A percentile compares a stretch with the other conserved stretches of the same genome.
Conservation (phyloP, 140 eudicot species). For the Anethum foeniculum region DNA sequence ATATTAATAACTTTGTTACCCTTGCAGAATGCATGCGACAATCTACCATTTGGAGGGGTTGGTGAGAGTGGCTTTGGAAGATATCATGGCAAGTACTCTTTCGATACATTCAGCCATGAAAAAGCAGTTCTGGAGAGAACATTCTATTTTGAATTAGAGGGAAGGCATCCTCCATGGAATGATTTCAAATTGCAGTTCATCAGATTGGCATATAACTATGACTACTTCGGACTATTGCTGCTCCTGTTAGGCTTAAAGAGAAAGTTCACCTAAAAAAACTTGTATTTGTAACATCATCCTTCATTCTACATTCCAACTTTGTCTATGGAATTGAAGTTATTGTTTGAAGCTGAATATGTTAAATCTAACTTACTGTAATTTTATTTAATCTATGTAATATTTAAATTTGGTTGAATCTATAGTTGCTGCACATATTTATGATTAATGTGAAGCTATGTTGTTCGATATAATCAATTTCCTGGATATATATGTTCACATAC, state of each 20-base stretch:
- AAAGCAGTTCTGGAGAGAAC: conserved; percentile 63
- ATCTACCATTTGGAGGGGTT: conserved; percentile 85
- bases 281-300: not conserved
- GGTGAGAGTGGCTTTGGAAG: conserved; percentile 87
- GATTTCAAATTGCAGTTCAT: conserved; percentile 61
- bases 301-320: not conserved
- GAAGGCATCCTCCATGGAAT: conserved; percentile 92
- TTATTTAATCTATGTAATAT: no score
- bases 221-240: conserved; percentile 51
- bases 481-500: no score
- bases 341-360: not conserved
- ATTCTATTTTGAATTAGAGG: conserved; percentile 55
- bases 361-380: not conserved
- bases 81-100: conserved; percentile 91
- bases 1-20: not conserved
- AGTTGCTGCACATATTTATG: no score
- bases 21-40: conserved; percentile 60
- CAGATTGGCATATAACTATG: conserved; percentile 46
- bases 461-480: no score
- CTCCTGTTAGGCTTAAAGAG: conserved; percentile 62
- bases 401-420: not conserved
- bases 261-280: conserved; percentile 8
- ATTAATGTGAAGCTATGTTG: no score
- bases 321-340: not conserved
- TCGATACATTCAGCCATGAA: conserved; percentile 89